Evolutionary conservation across 2,329 filamentous ascomycete species (phyloP).

Genomic region (Ceratocystis papillata): DNA sequence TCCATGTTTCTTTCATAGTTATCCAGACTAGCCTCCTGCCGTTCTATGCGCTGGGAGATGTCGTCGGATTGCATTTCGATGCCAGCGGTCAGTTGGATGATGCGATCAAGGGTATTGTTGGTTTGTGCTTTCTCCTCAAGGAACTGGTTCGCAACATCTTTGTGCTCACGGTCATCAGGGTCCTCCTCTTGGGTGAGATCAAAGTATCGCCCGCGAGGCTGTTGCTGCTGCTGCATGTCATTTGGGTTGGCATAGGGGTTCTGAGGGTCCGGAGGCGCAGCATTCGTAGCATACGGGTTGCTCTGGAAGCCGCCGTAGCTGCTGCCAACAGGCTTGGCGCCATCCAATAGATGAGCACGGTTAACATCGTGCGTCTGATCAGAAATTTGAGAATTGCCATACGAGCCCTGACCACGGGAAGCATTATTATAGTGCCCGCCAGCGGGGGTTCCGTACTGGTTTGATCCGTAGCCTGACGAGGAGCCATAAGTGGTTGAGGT

Average conservation of each 20-base stretch:
- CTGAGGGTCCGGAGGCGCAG: slow-evolving; percentile 7
- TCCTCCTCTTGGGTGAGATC: slow-evolving; percentile 67
- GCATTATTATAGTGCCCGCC: slow-evolving; percentile 49
- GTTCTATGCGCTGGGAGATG: slow-evolving; percentile 59
- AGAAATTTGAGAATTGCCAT: slow-evolving; percentile 40
- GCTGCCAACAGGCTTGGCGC: slow-evolving; percentile 24
- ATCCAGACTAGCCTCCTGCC: slow-evolving; percentile 67
- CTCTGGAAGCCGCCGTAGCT: slow-evolving; percentile 27
- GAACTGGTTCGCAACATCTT: slow-evolving; percentile 42
- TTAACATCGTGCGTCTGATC: slow-evolving; percentile 41
- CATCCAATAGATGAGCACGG: slow-evolving; percentile 20
- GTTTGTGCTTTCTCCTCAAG: slow-evolving; percentile 44
- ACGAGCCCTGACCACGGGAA: slow-evolving; percentile 42
- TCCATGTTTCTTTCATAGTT: slow-evolving; percentile 78
- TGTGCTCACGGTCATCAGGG: slow-evolving; percentile 61
- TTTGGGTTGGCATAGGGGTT: slow-evolving; percentile 25
- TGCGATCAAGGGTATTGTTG: slow-evolving; percentile 30
- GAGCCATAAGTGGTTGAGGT: slow-evolving; percentile 21
- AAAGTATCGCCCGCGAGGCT: slow-evolving; percentile 54
- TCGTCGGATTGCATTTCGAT: slow-evolving; percentile 60
- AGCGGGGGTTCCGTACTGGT: slow-evolving; percentile 41
- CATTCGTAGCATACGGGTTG: slow-evolving; percentile 25
- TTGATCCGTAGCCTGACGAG: slow-evolving; percentile 41
- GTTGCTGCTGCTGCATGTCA: slow-evolving; percentile 38
- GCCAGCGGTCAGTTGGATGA: slow-evolving; percentile 55